phyloP scores from a whole-genome alignment of 345 rosid species.

The Aquilaria sinensis region DNA sequence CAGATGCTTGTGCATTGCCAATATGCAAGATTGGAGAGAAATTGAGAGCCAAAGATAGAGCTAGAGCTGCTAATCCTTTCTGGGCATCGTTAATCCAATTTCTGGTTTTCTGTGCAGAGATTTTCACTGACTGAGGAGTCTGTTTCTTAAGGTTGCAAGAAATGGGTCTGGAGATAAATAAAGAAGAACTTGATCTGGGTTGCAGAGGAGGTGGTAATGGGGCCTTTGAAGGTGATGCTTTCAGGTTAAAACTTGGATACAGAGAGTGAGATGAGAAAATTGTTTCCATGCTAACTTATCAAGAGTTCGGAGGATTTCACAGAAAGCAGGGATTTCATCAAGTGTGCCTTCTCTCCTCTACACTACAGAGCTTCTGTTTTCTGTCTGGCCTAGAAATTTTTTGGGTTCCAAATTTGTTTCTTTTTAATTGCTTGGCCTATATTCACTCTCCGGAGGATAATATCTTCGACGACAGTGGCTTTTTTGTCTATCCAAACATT shows the following conservation, averaged over 20 bases:
- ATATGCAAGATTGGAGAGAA: constrained; percentile 48
- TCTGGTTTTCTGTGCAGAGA: constrained; percentile 24
- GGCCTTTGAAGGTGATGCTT: constrained; percentile 25
- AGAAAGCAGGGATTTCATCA: constrained; percentile 12
- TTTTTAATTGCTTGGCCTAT: constrained; percentile 36
- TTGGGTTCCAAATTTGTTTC: constrained; percentile 33
- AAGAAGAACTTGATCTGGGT: constrained; percentile 27
- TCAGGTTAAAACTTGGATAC: constrained; percentile 49
- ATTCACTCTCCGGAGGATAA: constrained; percentile 39
- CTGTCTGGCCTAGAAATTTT: constrained; percentile 20
- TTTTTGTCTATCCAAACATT: constrained; percentile 13
- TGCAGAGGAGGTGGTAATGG: constrained; percentile 32
- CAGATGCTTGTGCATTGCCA: constrained; percentile 75
- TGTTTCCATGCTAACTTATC: constrained; percentile 49
- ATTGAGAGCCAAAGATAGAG: constrained; percentile 71
- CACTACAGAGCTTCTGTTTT: constrained; percentile 7
- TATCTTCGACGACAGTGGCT: constrained; percentile 19
- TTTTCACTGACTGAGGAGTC: constrained; percentile 22
- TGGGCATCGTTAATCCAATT: constrained; percentile 60
- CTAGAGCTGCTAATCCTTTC: constrained; percentile 75
- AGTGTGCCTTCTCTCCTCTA: too few species aligned
- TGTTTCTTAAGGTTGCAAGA: constrained; percentile 34
- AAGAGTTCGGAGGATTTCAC: constrained; percentile 5
- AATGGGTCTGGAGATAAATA: constrained; percentile 34
- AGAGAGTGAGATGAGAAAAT: constrained; percentile 55